These are phyloP conservation scores for Ophiognomonia clavigignenti-juglandacearum DNA, from an alignment of 2,329 filamentous ascomycete species.

Conservation along the genomic window DNA sequence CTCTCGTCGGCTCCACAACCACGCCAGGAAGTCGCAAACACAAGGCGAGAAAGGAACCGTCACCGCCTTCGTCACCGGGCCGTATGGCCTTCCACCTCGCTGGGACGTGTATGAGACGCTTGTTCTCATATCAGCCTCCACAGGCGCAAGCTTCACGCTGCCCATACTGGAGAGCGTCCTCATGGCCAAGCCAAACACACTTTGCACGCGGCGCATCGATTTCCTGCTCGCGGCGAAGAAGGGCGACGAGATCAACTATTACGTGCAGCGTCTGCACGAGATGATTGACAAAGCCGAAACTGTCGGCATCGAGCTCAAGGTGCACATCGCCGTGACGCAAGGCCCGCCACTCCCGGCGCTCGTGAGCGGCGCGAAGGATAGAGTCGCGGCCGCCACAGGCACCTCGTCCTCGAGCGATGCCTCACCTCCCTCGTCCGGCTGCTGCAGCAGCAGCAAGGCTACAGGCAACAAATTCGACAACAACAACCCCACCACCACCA, in stretches of 20 bases:
- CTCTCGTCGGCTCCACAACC: constrained; percentile 46
- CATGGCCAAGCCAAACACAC: constrained; percentile 27
- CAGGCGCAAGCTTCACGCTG: constrained; percentile 57
- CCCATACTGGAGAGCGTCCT: constrained; percentile 54
- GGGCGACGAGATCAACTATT: constrained; percentile 51
- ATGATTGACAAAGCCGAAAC: constrained; percentile 37
- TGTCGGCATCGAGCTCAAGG: constrained; percentile 42
- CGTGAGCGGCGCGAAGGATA: constrained; percentile 20
- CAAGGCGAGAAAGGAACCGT: constrained; percentile 26
- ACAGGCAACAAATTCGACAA: no score
- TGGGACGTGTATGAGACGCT: constrained; percentile 57
- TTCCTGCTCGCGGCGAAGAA: constrained; percentile 48
- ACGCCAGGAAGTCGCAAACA: constrained; percentile 33
- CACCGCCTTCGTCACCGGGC: constrained; percentile 49
- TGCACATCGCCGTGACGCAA: constrained; percentile 51
- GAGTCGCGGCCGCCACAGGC: constrained; percentile 12
- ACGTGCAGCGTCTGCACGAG: constrained; percentile 43
- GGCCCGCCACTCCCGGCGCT: constrained; percentile 14
- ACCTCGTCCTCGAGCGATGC: constrained; percentile 27
- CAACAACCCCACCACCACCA: constrained; percentile 4
- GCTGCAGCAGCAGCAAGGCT: no score
- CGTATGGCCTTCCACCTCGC: constrained; percentile 49
- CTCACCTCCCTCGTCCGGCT: no score
- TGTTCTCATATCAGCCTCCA: constrained; percentile 56
- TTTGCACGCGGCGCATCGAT: constrained; percentile 48